Percentiles rank a stretch among this genome's conserved stretches.
These are phyloP conservation scores for Otatea glauca DNA, from an alignment of 176 grass and related monocot species.

Conservation along the genomic window DNA sequence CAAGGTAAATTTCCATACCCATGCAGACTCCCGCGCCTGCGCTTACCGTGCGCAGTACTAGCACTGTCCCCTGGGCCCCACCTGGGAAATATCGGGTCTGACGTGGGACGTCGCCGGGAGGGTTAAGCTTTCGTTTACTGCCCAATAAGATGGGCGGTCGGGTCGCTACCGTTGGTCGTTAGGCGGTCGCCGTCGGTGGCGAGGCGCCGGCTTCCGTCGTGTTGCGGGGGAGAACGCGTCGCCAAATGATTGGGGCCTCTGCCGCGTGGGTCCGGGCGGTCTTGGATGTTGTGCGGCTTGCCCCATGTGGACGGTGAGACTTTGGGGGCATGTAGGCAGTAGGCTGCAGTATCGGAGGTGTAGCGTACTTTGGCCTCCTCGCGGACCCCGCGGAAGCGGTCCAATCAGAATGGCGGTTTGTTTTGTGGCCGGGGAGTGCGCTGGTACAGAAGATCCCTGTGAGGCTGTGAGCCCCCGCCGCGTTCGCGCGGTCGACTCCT, in stretches of 20 bases:
- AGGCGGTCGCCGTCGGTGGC: constrained; percentile 45
- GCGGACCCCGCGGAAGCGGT: background rate
- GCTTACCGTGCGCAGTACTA: constrained; percentile 15
- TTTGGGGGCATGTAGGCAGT: background rate
- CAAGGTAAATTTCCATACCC: constrained; percentile 59
- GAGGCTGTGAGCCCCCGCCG: background rate
- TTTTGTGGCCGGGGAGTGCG: background rate
- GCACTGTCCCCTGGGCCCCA: constrained; percentile 34
- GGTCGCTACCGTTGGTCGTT: constrained; percentile 9
- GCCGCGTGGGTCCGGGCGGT: background rate
- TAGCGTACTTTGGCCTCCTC: background rate
- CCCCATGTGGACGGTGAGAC: background rate
- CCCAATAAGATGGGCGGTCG: too few relatives aligned
- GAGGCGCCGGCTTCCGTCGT: constrained; percentile 23
- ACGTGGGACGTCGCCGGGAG: too few relatives aligned
- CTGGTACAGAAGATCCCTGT: constrained; percentile 31
- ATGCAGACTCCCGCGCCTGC: too few relatives aligned
- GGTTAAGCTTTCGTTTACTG: too few relatives aligned
- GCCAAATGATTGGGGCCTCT: constrained; percentile 21
- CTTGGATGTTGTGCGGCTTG: constrained; percentile 11
- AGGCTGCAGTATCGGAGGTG: background rate
- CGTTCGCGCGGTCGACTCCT: background rate
- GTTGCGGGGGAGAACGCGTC: constrained; percentile 17
- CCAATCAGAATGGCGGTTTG: constrained; percentile 11
- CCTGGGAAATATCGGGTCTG: too few relatives aligned